Evolutionary conservation across 352 stramenopile species (phyloP).

Genomic region (Phytopythium mirpurense): DNA sequence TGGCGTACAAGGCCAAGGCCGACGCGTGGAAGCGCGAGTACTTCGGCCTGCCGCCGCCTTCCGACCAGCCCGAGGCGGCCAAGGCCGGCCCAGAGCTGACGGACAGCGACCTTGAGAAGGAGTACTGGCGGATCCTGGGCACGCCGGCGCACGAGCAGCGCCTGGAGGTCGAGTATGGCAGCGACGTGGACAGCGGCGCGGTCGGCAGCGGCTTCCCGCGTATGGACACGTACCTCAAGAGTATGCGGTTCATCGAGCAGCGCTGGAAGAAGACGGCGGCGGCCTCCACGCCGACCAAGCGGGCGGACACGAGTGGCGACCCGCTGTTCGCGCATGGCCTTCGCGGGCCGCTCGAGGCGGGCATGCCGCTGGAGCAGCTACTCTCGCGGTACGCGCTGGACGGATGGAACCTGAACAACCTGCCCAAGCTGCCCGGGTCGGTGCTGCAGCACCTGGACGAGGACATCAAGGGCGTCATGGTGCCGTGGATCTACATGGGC

Average conservation of each 20-base stretch:
- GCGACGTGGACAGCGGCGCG: conserved; percentile 85
- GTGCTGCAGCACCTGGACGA: conserved; percentile 95
- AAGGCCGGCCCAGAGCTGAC: conserved; percentile 21
- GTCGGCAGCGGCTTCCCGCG: conserved; percentile 87
- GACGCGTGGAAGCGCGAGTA: conserved; percentile 80
- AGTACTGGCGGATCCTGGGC: conserved; percentile 88
- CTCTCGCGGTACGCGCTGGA: conserved; percentile 73
- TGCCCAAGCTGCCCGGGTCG: conserved; percentile 91
- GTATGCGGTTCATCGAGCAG: conserved; percentile 40
- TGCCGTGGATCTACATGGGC: conserved; percentile 99
- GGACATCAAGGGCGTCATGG: conserved; percentile 98
- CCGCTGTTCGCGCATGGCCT: conserved; percentile 59
- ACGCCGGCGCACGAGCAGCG: conserved; percentile 71
- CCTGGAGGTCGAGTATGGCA: conserved; percentile 90
- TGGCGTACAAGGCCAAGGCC: conserved; percentile 78
- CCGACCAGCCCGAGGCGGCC: background rate
- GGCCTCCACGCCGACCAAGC: conserved; percentile 9
- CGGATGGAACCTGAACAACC: conserved; percentile 99
- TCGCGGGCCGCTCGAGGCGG: conserved; percentile 18
- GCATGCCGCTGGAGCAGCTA: conserved; percentile 38
- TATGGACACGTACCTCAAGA: conserved; percentile 48
- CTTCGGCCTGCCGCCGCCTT: conserved; percentile 30
- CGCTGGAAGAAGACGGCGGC: conserved; percentile 45
- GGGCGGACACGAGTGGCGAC: conserved; percentile 26
- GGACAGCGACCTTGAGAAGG: conserved; percentile 69